phyloP scores from a whole-genome alignment of 1,284 basidiomycete genomes.

The Trichosporon ovoides region DNA sequence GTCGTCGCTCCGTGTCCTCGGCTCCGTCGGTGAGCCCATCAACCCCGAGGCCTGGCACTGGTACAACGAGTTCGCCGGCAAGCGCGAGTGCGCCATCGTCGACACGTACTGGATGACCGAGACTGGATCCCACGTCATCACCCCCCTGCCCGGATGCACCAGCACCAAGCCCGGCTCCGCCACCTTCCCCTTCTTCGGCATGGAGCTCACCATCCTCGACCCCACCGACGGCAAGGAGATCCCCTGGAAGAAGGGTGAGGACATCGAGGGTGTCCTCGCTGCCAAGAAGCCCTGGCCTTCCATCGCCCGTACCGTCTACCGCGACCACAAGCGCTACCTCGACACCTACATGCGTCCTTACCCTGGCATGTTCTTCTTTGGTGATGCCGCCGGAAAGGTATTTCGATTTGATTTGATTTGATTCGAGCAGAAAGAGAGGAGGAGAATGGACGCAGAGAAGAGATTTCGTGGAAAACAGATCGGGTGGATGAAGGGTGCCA shows the following conservation, averaged over 20 bases:
- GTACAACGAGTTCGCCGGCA: conserved; percentile 88
- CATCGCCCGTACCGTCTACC: conserved; percentile 88
- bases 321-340: conserved; percentile 84
- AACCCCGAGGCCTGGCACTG: conserved; percentile 99
- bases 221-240: conserved; percentile 60
- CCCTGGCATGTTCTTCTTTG: conserved; percentile 73
- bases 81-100: conserved; percentile 84
- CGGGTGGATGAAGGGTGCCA: no score
- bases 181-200: conserved; percentile 96
- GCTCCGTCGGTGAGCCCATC: conserved; percentile 95
- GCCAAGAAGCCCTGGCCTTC: conserved; percentile 89
- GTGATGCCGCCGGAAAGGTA: no score
- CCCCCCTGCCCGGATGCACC: conserved; percentile 91
- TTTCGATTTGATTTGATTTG: no score
- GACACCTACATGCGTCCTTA: conserved; percentile 83
- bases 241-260: conserved; percentile 57
- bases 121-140: conserved; percentile 91
- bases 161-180: conserved; percentile 94
- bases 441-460: no score
- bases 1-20: conserved; percentile 76
- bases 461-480: no score
- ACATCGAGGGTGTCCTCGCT: conserved; percentile 86
- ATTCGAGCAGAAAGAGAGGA: no score
- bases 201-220: conserved; percentile 83
- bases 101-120: conserved; percentile 99